A percentile compares a stretch with the other conserved stretches of the same genome.
phyloP scores from a whole-genome alignment of 768 basidiomycete species.

The Hortiboletus flavorubellus region DNA sequence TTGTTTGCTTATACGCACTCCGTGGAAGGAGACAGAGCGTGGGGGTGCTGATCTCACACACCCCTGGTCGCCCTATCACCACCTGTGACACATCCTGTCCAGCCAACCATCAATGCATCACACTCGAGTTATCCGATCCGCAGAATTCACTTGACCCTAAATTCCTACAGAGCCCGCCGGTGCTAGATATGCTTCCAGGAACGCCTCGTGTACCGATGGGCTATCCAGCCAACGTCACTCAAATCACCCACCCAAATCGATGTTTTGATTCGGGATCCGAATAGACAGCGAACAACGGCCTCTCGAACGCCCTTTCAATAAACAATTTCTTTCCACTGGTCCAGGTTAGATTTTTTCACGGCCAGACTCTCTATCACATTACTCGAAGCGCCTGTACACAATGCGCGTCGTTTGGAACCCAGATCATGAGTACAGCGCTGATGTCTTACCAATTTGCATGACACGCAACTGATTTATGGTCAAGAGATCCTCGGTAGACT shows the following conservation, averaged over 20 bases:
- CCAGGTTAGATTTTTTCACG: not conserved
- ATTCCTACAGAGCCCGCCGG: not conserved
- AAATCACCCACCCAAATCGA: not conserved
- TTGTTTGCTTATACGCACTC: too few species aligned
- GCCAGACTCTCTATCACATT: not conserved
- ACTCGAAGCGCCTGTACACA: not conserved
- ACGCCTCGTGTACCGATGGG: not conserved
- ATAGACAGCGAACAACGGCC: not conserved
- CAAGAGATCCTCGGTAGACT: not conserved
- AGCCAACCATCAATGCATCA: not conserved
- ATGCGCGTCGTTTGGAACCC: not conserved
- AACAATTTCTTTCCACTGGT: not conserved
- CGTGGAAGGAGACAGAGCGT: too few species aligned
- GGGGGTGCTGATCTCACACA: too few species aligned
- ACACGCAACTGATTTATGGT: not conserved
- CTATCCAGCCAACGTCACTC: not conserved
- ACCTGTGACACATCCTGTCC: not conserved
- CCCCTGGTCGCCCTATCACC: not conserved
- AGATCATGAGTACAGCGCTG: not conserved
- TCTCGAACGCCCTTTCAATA: not conserved
- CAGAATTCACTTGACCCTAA: not conserved
- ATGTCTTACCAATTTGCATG: not conserved
- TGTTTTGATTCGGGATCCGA: not conserved
- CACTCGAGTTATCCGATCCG: not conserved
- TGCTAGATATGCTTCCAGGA: not conserved